Percentiles rank a stretch among this genome's conserved stretches.
Conservation (phyloP, 2,329 filamentous ascomycete genomes). For the Xylaria sp. region DNA sequence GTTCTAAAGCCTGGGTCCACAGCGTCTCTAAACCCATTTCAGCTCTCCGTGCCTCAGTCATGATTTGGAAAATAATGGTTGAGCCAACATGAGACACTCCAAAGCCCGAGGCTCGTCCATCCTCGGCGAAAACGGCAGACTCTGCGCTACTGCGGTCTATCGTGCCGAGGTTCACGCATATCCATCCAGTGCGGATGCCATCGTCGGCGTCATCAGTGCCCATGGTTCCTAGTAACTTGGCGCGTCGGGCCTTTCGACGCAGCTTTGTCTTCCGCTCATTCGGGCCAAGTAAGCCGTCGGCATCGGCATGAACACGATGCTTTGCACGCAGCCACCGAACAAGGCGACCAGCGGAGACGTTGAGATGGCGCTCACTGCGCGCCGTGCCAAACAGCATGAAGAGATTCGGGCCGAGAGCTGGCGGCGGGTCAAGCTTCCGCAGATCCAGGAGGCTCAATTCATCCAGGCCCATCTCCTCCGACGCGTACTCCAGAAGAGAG, state of each 20-base stretch:
- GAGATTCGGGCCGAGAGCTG: constrained; percentile 86
- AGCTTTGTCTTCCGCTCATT: constrained; percentile 93
- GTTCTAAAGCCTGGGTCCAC: constrained; percentile 56
- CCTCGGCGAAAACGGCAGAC: constrained; percentile 57
- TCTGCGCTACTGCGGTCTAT: constrained; percentile 68
- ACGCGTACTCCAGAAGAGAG: constrained; percentile 80
- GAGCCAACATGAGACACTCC: constrained; percentile 64
- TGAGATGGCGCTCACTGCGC: constrained; percentile 91
- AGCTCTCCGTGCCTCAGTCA: constrained; percentile 64
- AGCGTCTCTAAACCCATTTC: constrained; percentile 66
- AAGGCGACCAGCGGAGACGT: constrained; percentile 89
- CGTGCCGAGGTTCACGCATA: constrained; percentile 88
- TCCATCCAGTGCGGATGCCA: constrained; percentile 92
- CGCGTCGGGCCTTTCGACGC: constrained; percentile 80
- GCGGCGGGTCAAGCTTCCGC: constrained; percentile 83
- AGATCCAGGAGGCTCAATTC: constrained; percentile 84
- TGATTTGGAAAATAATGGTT: constrained; percentile 67
- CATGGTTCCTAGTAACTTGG: constrained; percentile 80
- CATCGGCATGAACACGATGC: constrained; percentile 78
- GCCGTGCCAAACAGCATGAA: constrained; percentile 94
- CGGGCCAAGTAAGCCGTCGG: constrained; percentile 88
- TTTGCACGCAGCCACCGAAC: constrained; percentile 84
- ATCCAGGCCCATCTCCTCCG: constrained; percentile 87
- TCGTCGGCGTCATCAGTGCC: constrained; percentile 76
- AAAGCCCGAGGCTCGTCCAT: constrained; percentile 79